A percentile compares a stretch with the other conserved stretches of the same genome.
These are phyloP conservation scores for Leavenworthia alabamica DNA, from an alignment of 345 rosid genomes.

Conservation along the genomic window DNA sequence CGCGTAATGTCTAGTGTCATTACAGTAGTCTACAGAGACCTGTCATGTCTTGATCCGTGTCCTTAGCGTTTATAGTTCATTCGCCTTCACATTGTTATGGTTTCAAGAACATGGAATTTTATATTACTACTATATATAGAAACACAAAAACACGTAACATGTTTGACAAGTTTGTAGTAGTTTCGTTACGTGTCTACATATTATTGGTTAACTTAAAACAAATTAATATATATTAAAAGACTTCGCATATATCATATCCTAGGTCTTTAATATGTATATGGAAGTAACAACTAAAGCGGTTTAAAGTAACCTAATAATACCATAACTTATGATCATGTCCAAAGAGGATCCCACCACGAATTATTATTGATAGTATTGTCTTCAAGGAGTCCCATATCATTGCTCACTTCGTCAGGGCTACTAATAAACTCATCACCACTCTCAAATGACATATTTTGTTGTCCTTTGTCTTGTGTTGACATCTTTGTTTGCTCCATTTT, in stretches of 20 bases:
- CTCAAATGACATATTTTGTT: conserved; percentile 27
- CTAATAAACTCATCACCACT: conserved; percentile 35
- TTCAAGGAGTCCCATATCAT: conserved; percentile 36
- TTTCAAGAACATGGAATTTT: conserved; percentile 16
- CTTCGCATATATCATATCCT: too few species aligned
- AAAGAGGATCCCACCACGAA: conserved; percentile 56
- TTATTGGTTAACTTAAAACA: conserved; percentile 22
- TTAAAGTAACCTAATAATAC: conserved; percentile 28
- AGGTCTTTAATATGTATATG: conserved; percentile 25
- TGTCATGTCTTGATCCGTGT: conserved; percentile 21
- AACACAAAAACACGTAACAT: too few species aligned
- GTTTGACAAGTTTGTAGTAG: too few species aligned
- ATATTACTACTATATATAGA: conserved; percentile 15
- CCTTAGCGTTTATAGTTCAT: neutral
- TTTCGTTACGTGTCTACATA: conserved; percentile 22
- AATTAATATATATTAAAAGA: neutral
- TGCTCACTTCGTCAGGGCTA: conserved; percentile 37
- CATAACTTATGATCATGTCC: conserved; percentile 44
- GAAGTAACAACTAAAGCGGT: conserved; percentile 35
- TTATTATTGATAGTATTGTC: conserved; percentile 29
- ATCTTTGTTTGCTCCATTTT: conserved; percentile 46
- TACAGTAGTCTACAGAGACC: conserved; percentile 16
- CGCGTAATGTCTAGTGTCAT: conserved; percentile 20
- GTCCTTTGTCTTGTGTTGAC: conserved; percentile 31
- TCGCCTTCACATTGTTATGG: conserved; percentile 22